phyloP scores from a whole-genome alignment of 441 rosid genomes.

The Gossypium gossypioides region DNA sequence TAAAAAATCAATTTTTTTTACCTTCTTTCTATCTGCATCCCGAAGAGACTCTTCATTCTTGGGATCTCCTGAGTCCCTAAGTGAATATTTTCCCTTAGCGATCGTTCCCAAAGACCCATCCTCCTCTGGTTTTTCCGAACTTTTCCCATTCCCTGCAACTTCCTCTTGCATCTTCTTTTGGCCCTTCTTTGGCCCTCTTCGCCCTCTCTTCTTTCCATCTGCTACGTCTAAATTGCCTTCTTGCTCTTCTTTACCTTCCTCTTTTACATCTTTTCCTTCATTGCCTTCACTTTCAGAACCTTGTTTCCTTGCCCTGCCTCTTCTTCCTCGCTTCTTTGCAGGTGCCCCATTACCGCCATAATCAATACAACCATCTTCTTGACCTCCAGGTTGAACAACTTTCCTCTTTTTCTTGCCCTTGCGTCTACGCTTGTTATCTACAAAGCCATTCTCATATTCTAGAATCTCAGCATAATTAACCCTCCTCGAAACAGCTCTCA shows the following conservation, averaged over 20 bases:
- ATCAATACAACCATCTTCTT: neutral
- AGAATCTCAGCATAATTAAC: constrained; percentile 14
- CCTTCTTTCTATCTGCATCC: neutral
- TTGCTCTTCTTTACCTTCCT: neutral
- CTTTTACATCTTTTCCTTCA: constrained; percentile 1
- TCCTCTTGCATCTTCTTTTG: neutral
- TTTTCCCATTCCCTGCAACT: neutral
- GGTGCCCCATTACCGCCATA: neutral
- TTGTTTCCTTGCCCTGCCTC: neutral
- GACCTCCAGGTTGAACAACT: neutral
- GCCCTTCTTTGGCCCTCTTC: neutral
- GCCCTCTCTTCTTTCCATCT: neutral
- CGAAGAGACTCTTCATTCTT: constrained; percentile 2
- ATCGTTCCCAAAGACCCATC: neutral
- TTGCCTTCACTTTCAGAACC: neutral
- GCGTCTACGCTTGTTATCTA: constrained; percentile 1
- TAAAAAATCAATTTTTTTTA: neutral
- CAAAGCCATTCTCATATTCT: neutral
- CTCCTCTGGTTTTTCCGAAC: neutral
- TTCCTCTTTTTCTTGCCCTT: neutral
- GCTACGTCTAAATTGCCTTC: neutral
- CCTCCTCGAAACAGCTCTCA: constrained; percentile 14
- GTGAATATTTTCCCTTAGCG: neutral
- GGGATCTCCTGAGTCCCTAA: neutral
- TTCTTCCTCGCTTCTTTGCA: neutral